phyloP scores from a whole-genome alignment of 345 rosid genomes.

The Streptanthus diversifolius region DNA sequence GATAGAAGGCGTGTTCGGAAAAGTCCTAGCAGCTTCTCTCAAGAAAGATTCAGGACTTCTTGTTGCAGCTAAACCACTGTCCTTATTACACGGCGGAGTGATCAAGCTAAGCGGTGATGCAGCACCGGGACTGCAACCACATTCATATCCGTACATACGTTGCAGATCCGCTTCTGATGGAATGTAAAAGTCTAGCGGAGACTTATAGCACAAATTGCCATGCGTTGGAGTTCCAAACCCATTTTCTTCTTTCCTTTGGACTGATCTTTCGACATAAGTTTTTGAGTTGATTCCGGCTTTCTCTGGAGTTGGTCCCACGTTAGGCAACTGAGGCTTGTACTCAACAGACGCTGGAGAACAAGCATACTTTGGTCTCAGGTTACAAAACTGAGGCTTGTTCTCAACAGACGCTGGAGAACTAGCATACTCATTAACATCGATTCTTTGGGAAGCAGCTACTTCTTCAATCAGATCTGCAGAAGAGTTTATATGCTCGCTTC shows the following conservation, averaged over 20 bases:
- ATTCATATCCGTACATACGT: conserved; percentile 35
- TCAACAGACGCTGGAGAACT: conserved; percentile 53
- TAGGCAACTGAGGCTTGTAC: conserved; percentile 32
- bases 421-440: conserved; percentile 40
- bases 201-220: conserved; percentile 56
- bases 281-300: conserved; percentile 29
- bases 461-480: conserved; percentile 45
- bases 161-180: conserved; percentile 41
- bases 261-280: conserved; percentile 31
- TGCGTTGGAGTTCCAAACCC: conserved; percentile 41
- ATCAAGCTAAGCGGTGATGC: conserved; percentile 60
- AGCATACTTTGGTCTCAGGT: conserved; percentile 32
- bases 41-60: conserved; percentile 74
- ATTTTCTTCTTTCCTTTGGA: conserved; percentile 29
- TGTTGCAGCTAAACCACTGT: conserved; percentile 34
- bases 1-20: conserved; percentile 85
- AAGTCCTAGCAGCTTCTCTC: conserved; percentile 75
- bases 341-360: conserved; percentile 52
- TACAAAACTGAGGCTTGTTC: conserved; percentile 32
- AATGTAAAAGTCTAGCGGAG: conserved; percentile 39
- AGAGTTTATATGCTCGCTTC: conserved; percentile 44
- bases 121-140: conserved; percentile 41
- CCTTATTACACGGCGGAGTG: conserved; percentile 72
- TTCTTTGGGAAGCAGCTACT: conserved; percentile 43
- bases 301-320: conserved; percentile 33